Percentiles rank a stretch among this genome's conserved stretches.
Evolutionary conservation across 2,329 filamentous ascomycete species (phyloP).

Genomic region (Fusarium sororula): DNA sequence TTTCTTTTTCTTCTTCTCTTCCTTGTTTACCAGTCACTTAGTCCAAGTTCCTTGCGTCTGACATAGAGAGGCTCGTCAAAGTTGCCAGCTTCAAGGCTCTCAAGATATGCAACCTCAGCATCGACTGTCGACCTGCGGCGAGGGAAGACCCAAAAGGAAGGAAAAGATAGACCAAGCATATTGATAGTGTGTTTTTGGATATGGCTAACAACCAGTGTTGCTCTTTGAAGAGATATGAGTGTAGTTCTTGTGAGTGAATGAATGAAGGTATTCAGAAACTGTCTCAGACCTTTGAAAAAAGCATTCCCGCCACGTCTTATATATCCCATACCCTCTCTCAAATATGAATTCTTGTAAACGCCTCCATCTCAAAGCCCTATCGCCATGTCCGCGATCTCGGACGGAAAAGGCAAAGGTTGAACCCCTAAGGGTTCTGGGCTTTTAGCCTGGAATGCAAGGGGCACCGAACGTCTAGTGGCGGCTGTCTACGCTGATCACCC

Average conservation of each 20-base stretch:
- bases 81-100: constrained; percentile 25
- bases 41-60: constrained; percentile 21
- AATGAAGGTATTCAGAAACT: not conserved
- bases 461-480: constrained; percentile 13
- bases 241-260: not conserved
- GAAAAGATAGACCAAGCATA: constrained; percentile 36
- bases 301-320: constrained; percentile 1
- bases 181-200: not conserved
- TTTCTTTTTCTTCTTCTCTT: not conserved
- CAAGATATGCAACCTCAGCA: constrained; percentile 19
- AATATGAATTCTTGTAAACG: not conserved
- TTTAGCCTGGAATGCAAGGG: constrained; percentile 23
- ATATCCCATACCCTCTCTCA: not conserved
- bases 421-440: constrained; percentile 17
- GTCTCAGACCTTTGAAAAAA: not conserved
- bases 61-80: constrained; percentile 29
- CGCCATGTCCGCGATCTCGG: not conserved
- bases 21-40: constrained; percentile 25
- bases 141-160: constrained; percentile 29
- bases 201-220: not conserved
- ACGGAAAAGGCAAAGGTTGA: constrained; percentile 18
- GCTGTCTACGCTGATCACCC: not conserved
- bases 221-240: not conserved
- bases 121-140: constrained; percentile 29
- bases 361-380: constrained; percentile 12